Evolutionary conservation across 2,329 filamentous ascomycete species (phyloP).

Genomic region (Calonectria montana): DNA sequence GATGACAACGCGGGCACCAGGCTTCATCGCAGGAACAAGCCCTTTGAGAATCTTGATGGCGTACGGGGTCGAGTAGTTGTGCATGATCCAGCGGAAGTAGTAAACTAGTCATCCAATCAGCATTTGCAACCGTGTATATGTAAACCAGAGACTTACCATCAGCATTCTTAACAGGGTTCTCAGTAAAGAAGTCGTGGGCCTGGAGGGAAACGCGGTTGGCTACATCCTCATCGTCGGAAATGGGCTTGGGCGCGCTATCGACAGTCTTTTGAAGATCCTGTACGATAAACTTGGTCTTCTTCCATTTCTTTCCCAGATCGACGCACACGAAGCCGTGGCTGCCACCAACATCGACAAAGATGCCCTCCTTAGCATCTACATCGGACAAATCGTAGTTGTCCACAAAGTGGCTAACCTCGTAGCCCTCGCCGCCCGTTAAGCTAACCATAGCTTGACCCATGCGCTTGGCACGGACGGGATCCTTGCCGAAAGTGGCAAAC

Average conservation of each 20-base stretch:
- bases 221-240: slow-evolving; percentile 52
- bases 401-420: slow-evolving; percentile 64
- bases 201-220: slow-evolving; percentile 55
- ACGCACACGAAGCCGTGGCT: slow-evolving; percentile 68
- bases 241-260: slow-evolving; percentile 57
- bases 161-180: slow-evolving; percentile 64
- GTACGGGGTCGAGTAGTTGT: slow-evolving; percentile 70
- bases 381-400: slow-evolving; percentile 65
- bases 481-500: slow-evolving; percentile 64
- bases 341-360: slow-evolving; percentile 69
- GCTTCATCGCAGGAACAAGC: slow-evolving; percentile 66
- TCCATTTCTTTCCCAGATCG: slow-evolving; percentile 63
- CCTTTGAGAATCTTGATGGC: slow-evolving; percentile 60
- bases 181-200: slow-evolving; percentile 68
- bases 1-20: slow-evolving; percentile 61
- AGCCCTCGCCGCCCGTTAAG: slow-evolving; percentile 66
- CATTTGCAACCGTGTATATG: not conserved
- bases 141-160: slow-evolving; percentile 53
- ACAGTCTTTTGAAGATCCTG: slow-evolving; percentile 65
- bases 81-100: slow-evolving; percentile 69
- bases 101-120: slow-evolving; percentile 55
- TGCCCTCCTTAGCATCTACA: slow-evolving; percentile 57
- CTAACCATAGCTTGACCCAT: slow-evolving; percentile 68
- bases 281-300: slow-evolving; percentile 65
- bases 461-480: slow-evolving; percentile 58